A percentile compares a stretch with the other conserved stretches of the same genome.
Conservation (phyloP, 768 basidiomycete species). For the Filobasidium wieringae region DNA sequence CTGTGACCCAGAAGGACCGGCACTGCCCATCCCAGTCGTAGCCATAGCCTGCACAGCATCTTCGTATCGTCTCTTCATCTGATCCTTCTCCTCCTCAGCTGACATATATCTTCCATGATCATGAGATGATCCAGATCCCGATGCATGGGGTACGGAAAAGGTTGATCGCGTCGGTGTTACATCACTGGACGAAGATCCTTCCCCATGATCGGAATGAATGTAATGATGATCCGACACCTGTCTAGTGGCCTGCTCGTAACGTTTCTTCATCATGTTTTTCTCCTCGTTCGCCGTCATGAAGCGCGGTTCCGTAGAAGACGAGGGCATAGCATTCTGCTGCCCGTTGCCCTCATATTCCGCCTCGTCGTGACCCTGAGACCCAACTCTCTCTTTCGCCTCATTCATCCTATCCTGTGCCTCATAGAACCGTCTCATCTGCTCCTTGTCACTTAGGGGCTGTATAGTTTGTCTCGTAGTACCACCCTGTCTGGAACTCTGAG, state of each 20-base stretch:
- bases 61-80: slow-evolving; percentile 27
- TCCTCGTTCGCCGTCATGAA: slow-evolving; percentile 28
- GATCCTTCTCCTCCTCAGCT: slow-evolving; percentile 30
- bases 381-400: too few species aligned
- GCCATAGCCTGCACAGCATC: slow-evolving; percentile 18
- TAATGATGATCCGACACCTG: slow-evolving; percentile 3
- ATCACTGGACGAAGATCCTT: not conserved
- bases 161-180: not conserved
- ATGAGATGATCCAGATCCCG: not conserved
- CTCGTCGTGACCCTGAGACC: not conserved
- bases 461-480: too few species aligned
- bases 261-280: slow-evolving; percentile 28
- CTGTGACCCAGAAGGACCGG: not conserved
- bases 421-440: slow-evolving; percentile 13
- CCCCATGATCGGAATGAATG: not conserved
- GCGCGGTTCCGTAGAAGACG: too few species aligned
- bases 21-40: not conserved
- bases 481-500: not conserved
- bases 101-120: slow-evolving; percentile 1
- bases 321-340: too few species aligned
- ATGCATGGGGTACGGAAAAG: not conserved
- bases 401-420: slow-evolving; percentile 7
- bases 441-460: slow-evolving; percentile 10
- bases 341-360: not conserved
- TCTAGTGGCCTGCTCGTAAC: slow-evolving; percentile 27